phyloP scores from a whole-genome alignment of 1,139 yeast species.

The Yamadazyma triangularis region DNA sequence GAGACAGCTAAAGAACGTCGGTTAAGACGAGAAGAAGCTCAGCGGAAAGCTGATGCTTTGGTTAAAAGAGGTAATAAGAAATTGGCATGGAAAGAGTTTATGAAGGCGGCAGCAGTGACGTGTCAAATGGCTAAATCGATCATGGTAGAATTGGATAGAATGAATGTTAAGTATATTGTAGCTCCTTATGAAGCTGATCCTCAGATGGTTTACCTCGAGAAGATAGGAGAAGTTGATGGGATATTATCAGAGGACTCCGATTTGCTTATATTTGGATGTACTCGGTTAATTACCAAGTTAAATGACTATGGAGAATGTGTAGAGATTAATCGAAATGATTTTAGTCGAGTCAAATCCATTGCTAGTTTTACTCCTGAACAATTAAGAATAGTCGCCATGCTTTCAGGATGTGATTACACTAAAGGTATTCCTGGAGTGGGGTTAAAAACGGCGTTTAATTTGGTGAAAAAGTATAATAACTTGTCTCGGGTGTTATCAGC shows the following conservation, averaged over 20 bases:
- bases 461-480: conserved; percentile 49
- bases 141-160: conserved; percentile 64
- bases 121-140: conserved; percentile 88
- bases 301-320: conserved; percentile 74
- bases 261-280: conserved; percentile 82
- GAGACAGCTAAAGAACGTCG: conserved; percentile 68
- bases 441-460: conserved; percentile 64
- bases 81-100: conserved; percentile 64
- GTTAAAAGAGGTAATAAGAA: conserved; percentile 48
- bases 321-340: conserved; percentile 57
- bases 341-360: conserved; percentile 40
- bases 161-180: conserved; percentile 67
- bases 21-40: conserved; percentile 52
- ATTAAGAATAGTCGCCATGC: conserved; percentile 71
- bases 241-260: conserved; percentile 95
- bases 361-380: conserved; percentile 53
- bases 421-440: conserved; percentile 84
- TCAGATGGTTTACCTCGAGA: conserved; percentile 88
- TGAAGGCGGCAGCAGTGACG: conserved; percentile 82
- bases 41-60: conserved; percentile 48
- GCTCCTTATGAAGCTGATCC: conserved; percentile 99
- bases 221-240: conserved; percentile 71
- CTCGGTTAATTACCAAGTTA: conserved; percentile 70
- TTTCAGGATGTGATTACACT: conserved; percentile 96
- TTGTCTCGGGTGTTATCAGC: conserved; percentile 55